Evolutionary conservation across 805 yeast species (phyloP), one percentile per base, ranked within the genome.

Genomic region (Ogataea degrootiae): DNA sequence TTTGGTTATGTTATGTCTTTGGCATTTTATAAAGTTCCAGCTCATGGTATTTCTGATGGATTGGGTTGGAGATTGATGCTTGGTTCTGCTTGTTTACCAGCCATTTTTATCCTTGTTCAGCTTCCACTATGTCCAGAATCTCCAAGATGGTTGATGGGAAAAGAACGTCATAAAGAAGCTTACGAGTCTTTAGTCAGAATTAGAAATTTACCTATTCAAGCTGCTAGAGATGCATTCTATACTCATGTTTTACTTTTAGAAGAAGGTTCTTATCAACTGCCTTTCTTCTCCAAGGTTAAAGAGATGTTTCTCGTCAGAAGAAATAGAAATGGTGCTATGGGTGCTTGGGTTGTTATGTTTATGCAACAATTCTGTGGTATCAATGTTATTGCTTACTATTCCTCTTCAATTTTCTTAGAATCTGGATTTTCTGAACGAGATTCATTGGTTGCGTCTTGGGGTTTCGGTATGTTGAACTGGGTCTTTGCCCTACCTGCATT

Each of bases 321-420:
- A 72, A 87, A 86, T 66, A 79, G 96, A 68, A 85, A 88, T 61
- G 95, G 94, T 45, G 80, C 87, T 7, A 56, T 84, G 47, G 96
- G 87, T 46, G 80, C 95, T 4, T 84, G 85, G 77, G 75, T 87
- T 53, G 88, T 83, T 50, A 88, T 89, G 81, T 85, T 87, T 61
- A 84, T 85, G 88, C 96, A 88, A 70, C 96, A 88, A 65, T 85
- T 87, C 70, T 88, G 96, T 68, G 96, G 96, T 57, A 80, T 88
- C 64, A 88, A 88, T 60, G 92, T 87, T 45, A 87, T 88, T 67
- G 92, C 95, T 17, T 85, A 87, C 68, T 88, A 86, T 66, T 85
- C 92, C 1, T 83, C 94, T 0, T 74, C 85, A 9, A 87, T 88
- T 48, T 88, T 88, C 68, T 65, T 75, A 21, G 75, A 82, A 48